A percentile compares a stretch with the other conserved stretches of the same genome.
Evolutionary conservation across 208 protist genomes (phyloP).

Genomic region (Leishmania guyanensis): DNA sequence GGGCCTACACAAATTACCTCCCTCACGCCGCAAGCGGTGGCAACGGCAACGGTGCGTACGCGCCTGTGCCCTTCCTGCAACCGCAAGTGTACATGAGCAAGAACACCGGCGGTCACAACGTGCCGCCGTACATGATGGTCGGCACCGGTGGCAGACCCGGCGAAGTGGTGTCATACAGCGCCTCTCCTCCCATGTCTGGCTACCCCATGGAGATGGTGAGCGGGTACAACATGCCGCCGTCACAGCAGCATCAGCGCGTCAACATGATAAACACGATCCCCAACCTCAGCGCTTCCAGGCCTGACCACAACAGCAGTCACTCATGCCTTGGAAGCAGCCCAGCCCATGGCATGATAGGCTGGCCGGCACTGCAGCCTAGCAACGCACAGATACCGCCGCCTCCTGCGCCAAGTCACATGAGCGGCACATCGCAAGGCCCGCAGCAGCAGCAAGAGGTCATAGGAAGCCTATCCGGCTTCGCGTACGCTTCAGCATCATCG

Average conservation of each 20-base stretch:
- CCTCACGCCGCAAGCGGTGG: background rate
- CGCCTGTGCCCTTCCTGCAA: background rate
- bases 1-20: background rate
- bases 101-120: background rate
- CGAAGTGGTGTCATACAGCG: background rate
- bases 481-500: background rate
- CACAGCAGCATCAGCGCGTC: constrained; percentile 1
- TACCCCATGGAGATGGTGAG: background rate
- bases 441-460: background rate
- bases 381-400: background rate
- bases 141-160: too few species aligned
- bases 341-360: background rate
- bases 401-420: background rate
- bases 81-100: background rate
- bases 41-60: background rate
- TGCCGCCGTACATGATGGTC: background rate
- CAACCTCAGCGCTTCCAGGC: background rate
- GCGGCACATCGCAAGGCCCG: background rate
- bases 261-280: background rate
- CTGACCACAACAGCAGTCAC: background rate
- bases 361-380: background rate
- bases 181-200: background rate
- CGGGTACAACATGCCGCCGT: background rate
- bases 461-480: background rate
- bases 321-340: background rate